Conservation (phyloP, 352 stramenopile species). For the Phytophthora ohioensis region DNA sequence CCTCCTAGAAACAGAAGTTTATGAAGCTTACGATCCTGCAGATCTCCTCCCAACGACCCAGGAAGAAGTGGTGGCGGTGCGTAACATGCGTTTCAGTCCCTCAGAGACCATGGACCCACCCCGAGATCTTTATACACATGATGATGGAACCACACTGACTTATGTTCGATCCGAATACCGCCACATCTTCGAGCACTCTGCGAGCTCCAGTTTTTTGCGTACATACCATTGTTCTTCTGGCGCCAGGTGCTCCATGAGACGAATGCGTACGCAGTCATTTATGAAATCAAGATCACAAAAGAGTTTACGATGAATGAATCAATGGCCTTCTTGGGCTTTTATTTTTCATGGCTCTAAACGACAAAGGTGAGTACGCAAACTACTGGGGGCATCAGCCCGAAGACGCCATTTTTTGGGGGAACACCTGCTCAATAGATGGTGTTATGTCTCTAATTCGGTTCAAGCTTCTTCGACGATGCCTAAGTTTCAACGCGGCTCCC, state of each 20-base stretch:
- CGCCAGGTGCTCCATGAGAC: conserved; percentile 4
- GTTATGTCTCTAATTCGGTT: conserved; percentile 2
- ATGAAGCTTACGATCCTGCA: not conserved
- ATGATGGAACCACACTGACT: not conserved
- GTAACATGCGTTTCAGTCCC: too few relatives aligned
- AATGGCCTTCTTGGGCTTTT: conserved; percentile 4
- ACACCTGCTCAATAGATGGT: conserved; percentile 1
- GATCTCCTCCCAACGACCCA: not conserved
- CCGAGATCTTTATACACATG: not conserved
- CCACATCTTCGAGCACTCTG: conserved; percentile 4
- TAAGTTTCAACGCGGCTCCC: not conserved
- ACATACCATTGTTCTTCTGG: conserved; percentile 6
- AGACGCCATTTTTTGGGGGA: conserved; percentile 10
- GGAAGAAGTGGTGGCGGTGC: not conserved
- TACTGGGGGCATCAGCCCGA: not conserved
- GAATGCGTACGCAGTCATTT: not conserved
- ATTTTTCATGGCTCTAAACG: conserved; percentile 5
- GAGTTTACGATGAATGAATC: conserved; percentile 1
- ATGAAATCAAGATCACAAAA: not conserved
- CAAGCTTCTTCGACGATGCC: conserved; percentile 1
- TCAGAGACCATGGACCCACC: not conserved
- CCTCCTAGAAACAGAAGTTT: not conserved
- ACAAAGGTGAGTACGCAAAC: conserved; percentile 8
- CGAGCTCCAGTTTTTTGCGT: not conserved
- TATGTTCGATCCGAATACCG: not conserved